Conservation (phyloP, 2,329 filamentous ascomycete genomes). For the Davidsoniella neocaledoniae region DNA sequence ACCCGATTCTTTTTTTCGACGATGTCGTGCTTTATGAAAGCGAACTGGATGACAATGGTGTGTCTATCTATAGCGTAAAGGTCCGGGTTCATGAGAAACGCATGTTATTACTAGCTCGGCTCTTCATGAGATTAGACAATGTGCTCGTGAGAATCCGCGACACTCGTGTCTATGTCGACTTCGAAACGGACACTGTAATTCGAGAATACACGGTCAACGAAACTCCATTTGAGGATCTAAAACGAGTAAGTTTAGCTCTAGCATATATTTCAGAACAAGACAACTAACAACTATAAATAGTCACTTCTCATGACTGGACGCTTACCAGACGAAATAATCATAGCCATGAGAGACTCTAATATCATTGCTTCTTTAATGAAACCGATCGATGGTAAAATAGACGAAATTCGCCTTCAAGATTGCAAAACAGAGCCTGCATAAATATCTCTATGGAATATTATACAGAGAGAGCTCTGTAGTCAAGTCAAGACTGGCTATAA, state of each 20-base stretch:
- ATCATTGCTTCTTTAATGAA: constrained; percentile 47
- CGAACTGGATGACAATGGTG: constrained; percentile 94
- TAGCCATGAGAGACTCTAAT: constrained; percentile 66
- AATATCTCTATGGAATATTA: neutral
- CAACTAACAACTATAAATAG: constrained; percentile 18
- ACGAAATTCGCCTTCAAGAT: constrained; percentile 6
- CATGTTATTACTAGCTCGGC: constrained; percentile 65
- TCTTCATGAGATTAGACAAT: constrained; percentile 87
- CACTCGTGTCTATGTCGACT: constrained; percentile 84
- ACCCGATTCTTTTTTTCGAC: constrained; percentile 93
- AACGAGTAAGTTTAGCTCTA: constrained; percentile 35
- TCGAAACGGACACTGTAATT: constrained; percentile 59
- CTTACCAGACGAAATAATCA: constrained; percentile 54
- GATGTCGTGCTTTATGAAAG: constrained; percentile 94
- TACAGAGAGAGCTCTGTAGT: neutral
- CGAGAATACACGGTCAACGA: constrained; percentile 86
- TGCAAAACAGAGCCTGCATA: neutral
- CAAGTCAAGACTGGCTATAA: neutral
- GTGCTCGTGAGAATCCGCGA: constrained; percentile 79
- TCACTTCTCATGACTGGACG: constrained; percentile 32
- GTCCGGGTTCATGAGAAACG: constrained; percentile 81
- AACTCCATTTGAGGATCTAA: constrained; percentile 59
- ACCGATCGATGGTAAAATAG: constrained; percentile 11
- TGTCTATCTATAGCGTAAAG: constrained; percentile 79
- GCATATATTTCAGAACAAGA: neutral